Conservation (phyloP, 2,329 filamentous ascomycete genomes). For the Trichoderma koningii region DNA sequence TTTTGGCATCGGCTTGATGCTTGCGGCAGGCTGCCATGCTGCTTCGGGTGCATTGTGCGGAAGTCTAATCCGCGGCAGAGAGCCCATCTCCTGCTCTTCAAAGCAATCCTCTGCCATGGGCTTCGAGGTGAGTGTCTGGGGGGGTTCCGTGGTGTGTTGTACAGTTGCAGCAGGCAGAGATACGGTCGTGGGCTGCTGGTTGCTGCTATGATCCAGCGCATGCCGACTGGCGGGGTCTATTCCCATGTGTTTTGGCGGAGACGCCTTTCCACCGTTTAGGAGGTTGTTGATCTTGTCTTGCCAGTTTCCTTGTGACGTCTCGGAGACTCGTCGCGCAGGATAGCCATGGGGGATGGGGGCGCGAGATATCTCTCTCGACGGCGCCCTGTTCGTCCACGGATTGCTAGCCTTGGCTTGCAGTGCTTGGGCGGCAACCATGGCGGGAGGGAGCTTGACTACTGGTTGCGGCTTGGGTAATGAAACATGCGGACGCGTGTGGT, state of each 20-base stretch:
- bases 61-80: conserved; percentile 69
- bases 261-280: conserved; percentile 67
- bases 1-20: conserved; percentile 56
- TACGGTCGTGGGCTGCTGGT: conserved; percentile 63
- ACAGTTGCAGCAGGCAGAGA: conserved; percentile 56
- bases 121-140: conserved; percentile 58
- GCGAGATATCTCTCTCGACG: conserved; percentile 38
- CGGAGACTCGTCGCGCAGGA: conserved; percentile 33
- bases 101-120: conserved; percentile 79
- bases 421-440: conserved; percentile 35
- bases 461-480: conserved; percentile 70
- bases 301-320: conserved; percentile 59
- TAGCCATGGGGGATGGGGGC: conserved; percentile 33
- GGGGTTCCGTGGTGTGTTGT: conserved; percentile 40
- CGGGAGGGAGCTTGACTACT: conserved; percentile 78
- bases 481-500: conserved; percentile 66
- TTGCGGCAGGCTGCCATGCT: conserved; percentile 62
- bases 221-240: conserved; percentile 69
- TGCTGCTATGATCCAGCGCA: conserved; percentile 59
- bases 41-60: conserved; percentile 63
- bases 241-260: conserved; percentile 59
- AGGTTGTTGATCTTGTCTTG: conserved; percentile 83
- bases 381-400: conserved; percentile 42
- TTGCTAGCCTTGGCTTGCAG: conserved; percentile 35
- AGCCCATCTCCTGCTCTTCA: conserved; percentile 78